Evolutionary conservation across 2,329 filamentous ascomycete genomes (phyloP), one percentile per base, ranked within the genome.

Genomic region (Epichloe bromicola): DNA sequence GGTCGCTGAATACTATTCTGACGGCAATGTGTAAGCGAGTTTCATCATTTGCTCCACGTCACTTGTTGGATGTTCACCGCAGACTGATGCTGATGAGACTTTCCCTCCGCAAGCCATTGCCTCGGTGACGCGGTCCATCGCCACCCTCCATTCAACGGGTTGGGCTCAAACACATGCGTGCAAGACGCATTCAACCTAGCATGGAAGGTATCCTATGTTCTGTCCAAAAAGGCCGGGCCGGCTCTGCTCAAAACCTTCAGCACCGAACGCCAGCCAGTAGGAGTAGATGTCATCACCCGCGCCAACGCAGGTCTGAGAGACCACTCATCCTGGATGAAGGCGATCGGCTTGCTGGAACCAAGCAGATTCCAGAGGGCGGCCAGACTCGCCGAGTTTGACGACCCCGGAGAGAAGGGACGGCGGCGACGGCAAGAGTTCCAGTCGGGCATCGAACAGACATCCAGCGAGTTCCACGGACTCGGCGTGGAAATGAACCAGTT

Each of bases 401-500:
- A 67, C 17, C 57, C 63, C 1, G 67, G 65, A 0, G 56, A 63
- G 0, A 58, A 61, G 43, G 75, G 75, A 1, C 60, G 59, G 7
- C 60, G 57, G 17, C 61, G 71, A 19, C 61, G 75, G 8, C 56
- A 60, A 12, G 62, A 60, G 1, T 64, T 78, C 17, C 68, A 66
- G 37, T 55, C 63, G 2, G 72, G 66, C 3, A 67, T 78, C 26
- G 61, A 69, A 49, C 57, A 63, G 10, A 74, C 72, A 1, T 58
- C 65, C 2, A 68, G 69, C 49, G 77, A 78, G 58, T 77, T 76
- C 54, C 74, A 78, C 52, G 77, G 68, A 3, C 65, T 82, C 14
- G 79, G 79, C 1, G 66, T 76, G 14, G 76, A 80, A 57, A 81
- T 81, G 77, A 75, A 75, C 56, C 79, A 82, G 58, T 65, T 64